Percentiles rank a stretch among this genome's conserved stretches.
Evolutionary conservation across 345 rosid species (phyloP).

Genomic region (Syzygium aromaticum): DNA sequence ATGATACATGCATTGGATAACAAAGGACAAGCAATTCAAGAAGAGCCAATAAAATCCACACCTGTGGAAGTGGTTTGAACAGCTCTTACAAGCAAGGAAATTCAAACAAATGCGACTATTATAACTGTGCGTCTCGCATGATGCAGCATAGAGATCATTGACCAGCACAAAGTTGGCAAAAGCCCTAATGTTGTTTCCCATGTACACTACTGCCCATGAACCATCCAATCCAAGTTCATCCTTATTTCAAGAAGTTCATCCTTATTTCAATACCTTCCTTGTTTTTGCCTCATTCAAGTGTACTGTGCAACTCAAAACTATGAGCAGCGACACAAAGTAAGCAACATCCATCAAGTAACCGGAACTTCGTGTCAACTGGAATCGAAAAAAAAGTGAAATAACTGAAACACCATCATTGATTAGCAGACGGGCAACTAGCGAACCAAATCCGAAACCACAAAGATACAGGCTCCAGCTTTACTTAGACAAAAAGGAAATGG

Average conservation of each 20-base stretch:
- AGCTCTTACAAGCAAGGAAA: background rate
- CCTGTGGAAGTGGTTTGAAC: background rate
- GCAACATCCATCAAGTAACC: background rate
- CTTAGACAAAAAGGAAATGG: background rate
- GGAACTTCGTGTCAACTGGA: background rate
- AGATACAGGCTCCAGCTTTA: background rate
- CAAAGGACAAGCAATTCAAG: background rate
- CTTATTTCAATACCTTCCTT: background rate
- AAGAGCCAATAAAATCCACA: background rate
- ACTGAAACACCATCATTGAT: background rate
- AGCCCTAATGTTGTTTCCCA: background rate
- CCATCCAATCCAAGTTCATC: background rate
- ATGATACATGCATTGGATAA: background rate
- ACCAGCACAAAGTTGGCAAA: background rate
- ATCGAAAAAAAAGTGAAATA: background rate
- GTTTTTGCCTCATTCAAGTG: background rate
- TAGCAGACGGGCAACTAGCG: background rate
- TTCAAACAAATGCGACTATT: background rate
- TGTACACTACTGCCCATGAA: background rate
- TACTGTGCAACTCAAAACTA: background rate
- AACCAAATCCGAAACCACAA: background rate
- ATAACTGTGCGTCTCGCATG: background rate
- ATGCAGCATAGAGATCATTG: background rate
- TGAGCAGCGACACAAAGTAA: background rate
- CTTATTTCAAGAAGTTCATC: background rate